These are phyloP conservation scores for Elaeis guineensis DNA, from an alignment of 176 grass and related monocot species.

Conservation along the genomic window DNA sequence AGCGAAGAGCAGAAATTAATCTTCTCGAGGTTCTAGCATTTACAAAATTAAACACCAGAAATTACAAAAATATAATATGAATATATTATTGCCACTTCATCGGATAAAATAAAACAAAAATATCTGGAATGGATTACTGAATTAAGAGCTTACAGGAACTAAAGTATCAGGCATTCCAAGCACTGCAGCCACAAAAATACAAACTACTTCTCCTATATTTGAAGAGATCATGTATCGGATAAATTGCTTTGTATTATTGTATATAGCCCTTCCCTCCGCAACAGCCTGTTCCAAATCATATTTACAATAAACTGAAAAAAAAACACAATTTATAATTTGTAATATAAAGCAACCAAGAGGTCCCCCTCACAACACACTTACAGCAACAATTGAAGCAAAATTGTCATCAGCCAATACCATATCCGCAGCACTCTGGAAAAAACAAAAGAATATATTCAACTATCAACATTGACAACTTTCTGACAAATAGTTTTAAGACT, in stretches of 20 bases:
- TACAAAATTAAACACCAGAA: too few relatives aligned
- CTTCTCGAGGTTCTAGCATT: too few relatives aligned
- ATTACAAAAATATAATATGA: too few relatives aligned
- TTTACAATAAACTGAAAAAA: conserved; percentile 17
- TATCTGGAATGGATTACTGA: neutral
- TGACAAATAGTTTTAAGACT: too few relatives aligned
- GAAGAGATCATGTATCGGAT: conserved; percentile 99
- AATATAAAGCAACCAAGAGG: neutral
- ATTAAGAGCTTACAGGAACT: conserved; percentile 62
- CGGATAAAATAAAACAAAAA: conserved; percentile 7
- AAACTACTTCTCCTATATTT: conserved; percentile 98
- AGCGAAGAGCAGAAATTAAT: too few relatives aligned
- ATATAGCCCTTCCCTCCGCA: conserved; percentile 96
- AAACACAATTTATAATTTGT: neutral
- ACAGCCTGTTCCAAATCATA: conserved; percentile 66
- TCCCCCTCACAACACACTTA: conserved; percentile 37
- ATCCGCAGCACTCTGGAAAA: conserved; percentile 92
- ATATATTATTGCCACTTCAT: too few relatives aligned
- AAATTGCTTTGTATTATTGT: conserved; percentile 99
- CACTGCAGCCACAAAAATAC: conserved; percentile 96
- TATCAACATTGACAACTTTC: too few relatives aligned
- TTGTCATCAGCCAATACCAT: conserved; percentile 99
- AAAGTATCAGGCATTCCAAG: conserved; percentile 97
- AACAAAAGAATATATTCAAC: conserved; percentile 22
- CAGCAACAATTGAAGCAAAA: conserved; percentile 96